Percentiles rank a stretch among this genome's conserved stretches.
Evolutionary conservation across 169 alveolate species (phyloP).

Genomic region (Cyclospora cayetanensis): DNA sequence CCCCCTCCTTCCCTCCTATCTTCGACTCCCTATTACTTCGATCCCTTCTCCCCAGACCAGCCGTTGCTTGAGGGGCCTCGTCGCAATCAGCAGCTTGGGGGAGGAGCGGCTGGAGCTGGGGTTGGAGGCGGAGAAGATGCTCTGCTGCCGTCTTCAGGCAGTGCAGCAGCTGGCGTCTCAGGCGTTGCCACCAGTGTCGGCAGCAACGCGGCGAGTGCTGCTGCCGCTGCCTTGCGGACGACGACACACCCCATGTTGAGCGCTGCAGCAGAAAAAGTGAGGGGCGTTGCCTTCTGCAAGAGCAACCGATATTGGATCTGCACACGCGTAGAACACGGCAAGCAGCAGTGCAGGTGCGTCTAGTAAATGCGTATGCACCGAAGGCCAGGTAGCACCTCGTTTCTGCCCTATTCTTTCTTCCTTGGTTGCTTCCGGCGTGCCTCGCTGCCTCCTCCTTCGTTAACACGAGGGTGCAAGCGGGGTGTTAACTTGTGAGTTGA

Average conservation of each 20-base stretch:
- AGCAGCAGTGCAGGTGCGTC: slow-evolving; percentile 49
- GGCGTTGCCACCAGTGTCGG: neutral
- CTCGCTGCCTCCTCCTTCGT: no score
- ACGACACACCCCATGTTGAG: neutral
- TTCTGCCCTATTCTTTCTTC: no score
- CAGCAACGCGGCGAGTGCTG: neutral
- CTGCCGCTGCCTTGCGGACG: no score
- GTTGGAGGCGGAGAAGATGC: neutral
- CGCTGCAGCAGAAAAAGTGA: neutral
- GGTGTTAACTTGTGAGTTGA: no score
- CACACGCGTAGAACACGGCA: slow-evolving; percentile 42
- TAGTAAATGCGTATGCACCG: no score
- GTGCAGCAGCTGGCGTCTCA: neutral
- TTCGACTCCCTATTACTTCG: neutral
- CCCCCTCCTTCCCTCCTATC: no score
- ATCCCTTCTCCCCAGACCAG: neutral
- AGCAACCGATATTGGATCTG: slow-evolving; percentile 41
- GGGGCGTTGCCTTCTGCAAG: slow-evolving; percentile 57
- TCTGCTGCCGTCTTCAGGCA: neutral
- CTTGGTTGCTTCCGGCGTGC: no score
- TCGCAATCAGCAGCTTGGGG: neutral
- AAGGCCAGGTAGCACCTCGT: no score
- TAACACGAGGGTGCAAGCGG: no score
- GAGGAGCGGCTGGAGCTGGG: neutral
- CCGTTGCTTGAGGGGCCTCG: neutral